Evolutionary conservation across 75 land plant species (phyloP).

Genomic region (Sequoia sempervirens): DNA sequence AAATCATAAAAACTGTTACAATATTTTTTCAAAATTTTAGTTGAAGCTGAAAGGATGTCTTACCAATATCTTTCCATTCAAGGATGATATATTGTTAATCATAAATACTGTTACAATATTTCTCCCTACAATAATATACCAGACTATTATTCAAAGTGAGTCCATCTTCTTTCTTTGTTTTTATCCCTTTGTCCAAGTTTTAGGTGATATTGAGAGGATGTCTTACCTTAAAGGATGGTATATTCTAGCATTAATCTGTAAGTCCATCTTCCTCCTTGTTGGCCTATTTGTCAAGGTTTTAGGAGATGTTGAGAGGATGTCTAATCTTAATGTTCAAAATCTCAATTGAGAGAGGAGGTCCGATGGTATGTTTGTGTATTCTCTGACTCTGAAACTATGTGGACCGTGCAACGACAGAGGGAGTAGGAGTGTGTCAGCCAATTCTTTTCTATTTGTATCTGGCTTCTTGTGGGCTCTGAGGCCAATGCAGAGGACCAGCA

Average conservation of each 20-base stretch:
- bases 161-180: too few species aligned
- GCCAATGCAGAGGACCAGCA: not conserved
- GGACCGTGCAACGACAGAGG: not conserved
- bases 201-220: not conserved
- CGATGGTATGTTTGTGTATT: not conserved
- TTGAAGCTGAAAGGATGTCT: too few species aligned
- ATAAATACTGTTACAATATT: too few species aligned
- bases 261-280: not conserved
- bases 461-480: constrained; percentile 6
- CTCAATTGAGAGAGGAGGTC: not conserved
- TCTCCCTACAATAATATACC: too few species aligned
- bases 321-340: not conserved
- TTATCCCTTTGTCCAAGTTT: not conserved
- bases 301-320: not conserved
- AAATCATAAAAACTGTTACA: too few species aligned
- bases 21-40: too few species aligned
- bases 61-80: too few species aligned
- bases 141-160: too few species aligned
- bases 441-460: not conserved
- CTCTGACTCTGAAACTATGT: not conserved
- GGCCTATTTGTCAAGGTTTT: not conserved
- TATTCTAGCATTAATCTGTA: too few species aligned
- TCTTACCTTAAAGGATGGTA: not conserved
- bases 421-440: not conserved
- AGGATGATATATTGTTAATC: too few species aligned